Evolutionary conservation across 768 basidiomycete genomes (phyloP).

Genomic region (Gautieria morchelliformis): DNA sequence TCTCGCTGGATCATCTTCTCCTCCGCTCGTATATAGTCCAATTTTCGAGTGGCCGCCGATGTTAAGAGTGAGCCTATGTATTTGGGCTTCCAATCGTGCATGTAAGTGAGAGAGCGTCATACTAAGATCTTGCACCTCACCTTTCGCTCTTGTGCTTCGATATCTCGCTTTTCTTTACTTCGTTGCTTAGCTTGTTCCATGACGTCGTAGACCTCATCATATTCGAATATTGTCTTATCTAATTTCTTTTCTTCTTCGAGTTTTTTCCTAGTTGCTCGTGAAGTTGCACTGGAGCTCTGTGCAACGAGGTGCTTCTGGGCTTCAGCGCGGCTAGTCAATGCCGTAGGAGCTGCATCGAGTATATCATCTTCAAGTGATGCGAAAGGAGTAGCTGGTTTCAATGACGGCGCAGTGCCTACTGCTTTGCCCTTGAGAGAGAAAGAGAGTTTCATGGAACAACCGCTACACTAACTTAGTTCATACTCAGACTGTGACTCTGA

Average conservation of each 20-base stretch:
- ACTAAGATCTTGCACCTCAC: slow-evolving; percentile 28
- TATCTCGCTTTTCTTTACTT: slow-evolving; percentile 70
- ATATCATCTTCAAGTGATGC: slow-evolving; percentile 37
- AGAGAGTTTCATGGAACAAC: slow-evolving; percentile 68
- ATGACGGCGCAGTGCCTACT: slow-evolving; percentile 38
- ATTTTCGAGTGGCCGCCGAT: slow-evolving; percentile 76
- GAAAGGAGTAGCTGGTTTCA: slow-evolving; percentile 56
- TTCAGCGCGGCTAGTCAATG: slow-evolving; percentile 26
- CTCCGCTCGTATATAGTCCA: slow-evolving; percentile 89
- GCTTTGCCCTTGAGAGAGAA: slow-evolving; percentile 61
- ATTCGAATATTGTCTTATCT: slow-evolving; percentile 82
- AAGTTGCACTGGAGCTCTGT: slow-evolving; percentile 44
- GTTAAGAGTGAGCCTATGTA: slow-evolving; percentile 76
- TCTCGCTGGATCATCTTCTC: slow-evolving; percentile 97
- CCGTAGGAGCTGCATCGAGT: slow-evolving; percentile 38
- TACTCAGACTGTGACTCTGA: not conserved
- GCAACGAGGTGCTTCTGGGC: slow-evolving; percentile 48
- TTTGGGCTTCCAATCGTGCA: slow-evolving; percentile 57
- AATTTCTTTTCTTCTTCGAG: slow-evolving; percentile 73
- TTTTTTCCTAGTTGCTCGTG: slow-evolving; percentile 57
- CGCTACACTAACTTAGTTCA: not conserved
- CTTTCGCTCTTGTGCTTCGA: slow-evolving; percentile 68
- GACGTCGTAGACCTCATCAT: slow-evolving; percentile 92
- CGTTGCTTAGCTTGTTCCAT: slow-evolving; percentile 81
- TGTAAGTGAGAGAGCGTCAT: slow-evolving; percentile 10